Base-by-base conservation (phyloP, 2,329 filamentous ascomycete genomes). In the Coniella lustricola region DNA sequence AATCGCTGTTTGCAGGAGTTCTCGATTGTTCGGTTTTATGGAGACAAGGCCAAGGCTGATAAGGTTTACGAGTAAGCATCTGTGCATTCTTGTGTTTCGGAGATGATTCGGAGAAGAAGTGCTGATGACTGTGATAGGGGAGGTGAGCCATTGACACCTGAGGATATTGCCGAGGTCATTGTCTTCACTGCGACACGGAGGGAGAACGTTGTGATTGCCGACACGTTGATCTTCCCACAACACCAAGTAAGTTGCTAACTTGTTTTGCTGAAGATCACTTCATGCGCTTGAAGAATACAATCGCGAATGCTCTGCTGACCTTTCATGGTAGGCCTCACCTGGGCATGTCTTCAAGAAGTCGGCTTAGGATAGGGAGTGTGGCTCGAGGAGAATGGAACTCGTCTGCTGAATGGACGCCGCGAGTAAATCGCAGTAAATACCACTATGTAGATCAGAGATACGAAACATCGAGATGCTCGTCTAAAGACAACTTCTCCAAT, bases 201-300 rank as follows among this genome's bases (percentile, higher is more conserved):
- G 57, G 88, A 95, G 70, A 96, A 96, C 63, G 88, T 95, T 4
- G 88, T 95, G 17, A 68, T 96, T 57, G 90, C 90, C 17, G 90
- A 96, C 67, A 85, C 87, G 5, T 69, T 96, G 53, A 73, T 96
- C 46, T 95, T 85, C 67, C 90, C 90, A 4, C 93, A 84, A 60
- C 90, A 95, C 63, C 90, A 96, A 78, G 89, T 89, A 66, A 67
- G 76, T 65, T 41, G 17, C 33, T 17, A 29, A 10, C n/a, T 17
- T 18, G 18, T 4, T 3, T 18, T 9, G 10, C 37, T n/a, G n/a
- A n/a, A n/a, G n/a, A n/a, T n/a, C n/a, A n/a, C n/a, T n/a, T n/a
- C n/a, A n/a, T n/a, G n/a, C n/a, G n/a, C n/a, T n/a, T n/a, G n/a
- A n/a, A n/a, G n/a, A n/a, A n/a, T n/a, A n/a, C n/a, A n/a, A n/a